These are phyloP conservation scores for Scutellaria barbata DNA, from an alignment of 257 asterid species.

Conservation along the genomic window DNA sequence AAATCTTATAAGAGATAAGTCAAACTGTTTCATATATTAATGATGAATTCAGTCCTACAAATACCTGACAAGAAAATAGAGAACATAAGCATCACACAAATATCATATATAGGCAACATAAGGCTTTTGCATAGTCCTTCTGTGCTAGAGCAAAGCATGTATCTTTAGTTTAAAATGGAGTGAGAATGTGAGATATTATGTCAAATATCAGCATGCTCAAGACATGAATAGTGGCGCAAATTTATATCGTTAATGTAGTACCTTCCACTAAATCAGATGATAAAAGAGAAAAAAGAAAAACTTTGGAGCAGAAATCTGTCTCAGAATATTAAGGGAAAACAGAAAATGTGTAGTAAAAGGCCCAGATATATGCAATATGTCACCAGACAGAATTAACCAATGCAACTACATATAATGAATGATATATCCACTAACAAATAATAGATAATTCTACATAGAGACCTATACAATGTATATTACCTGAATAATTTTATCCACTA, in stretches of 20 bases:
- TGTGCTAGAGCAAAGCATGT: constrained; percentile 14
- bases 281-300: neutral
- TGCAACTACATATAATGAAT: constrained; percentile 23
- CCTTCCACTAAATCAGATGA: neutral
- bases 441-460: constrained; percentile 1
- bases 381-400: constrained; percentile 6
- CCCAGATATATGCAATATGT: constrained; percentile 11
- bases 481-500: constrained; percentile 76
- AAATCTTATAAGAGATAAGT: constrained; percentile 28
- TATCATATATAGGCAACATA: constrained; percentile 21
- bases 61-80: constrained; percentile 21
- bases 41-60: constrained; percentile 21
- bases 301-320: neutral
- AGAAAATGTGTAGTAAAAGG: constrained; percentile 16
- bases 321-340: constrained; percentile 6
- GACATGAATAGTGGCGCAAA: neutral
- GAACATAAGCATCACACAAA: constrained; percentile 26
- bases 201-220: constrained; percentile 11
- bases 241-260: neutral
- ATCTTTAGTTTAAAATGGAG: constrained; percentile 17
- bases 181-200: constrained; percentile 21
- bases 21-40: constrained; percentile 21
- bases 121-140: neutral
- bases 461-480: constrained; percentile 40
- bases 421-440: neutral